Percentiles rank a stretch among this genome's conserved stretches.
Evolutionary conservation across 257 asterid species (phyloP).

Genomic region (Nicotiana benthamiana): DNA sequence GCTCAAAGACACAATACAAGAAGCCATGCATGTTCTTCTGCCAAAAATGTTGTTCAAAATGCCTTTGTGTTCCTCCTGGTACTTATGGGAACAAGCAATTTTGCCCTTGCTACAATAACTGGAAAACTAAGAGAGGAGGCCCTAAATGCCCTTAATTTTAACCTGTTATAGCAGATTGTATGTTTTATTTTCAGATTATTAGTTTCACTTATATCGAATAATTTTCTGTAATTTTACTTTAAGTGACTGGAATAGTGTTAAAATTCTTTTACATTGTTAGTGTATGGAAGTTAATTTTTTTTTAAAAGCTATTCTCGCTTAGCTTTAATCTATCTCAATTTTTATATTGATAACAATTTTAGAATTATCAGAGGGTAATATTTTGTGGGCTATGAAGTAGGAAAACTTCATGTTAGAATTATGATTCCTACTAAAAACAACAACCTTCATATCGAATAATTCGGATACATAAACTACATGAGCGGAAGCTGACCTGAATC

Average conservation of each 20-base stretch:
- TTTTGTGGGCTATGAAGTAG: too few species aligned
- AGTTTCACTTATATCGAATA: not conserved
- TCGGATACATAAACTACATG: too few species aligned
- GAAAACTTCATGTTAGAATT: too few species aligned
- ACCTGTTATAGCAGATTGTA: too few species aligned
- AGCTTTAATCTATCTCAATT: too few species aligned
- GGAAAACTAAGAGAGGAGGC: conserved; percentile 88
- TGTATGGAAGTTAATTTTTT: not conserved
- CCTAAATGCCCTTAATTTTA: conserved; percentile 56
- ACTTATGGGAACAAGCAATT: conserved; percentile 72
- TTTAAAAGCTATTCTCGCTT: not conserved
- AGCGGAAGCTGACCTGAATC: too few species aligned
- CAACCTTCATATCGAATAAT: too few species aligned
- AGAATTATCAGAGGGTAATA: too few species aligned
- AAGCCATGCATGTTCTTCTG: conserved; percentile 82
- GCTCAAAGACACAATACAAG: conserved; percentile 72
- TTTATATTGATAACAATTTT: too few species aligned
- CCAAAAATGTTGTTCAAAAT: conserved; percentile 56
- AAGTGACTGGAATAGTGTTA: not conserved
- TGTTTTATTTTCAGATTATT: not conserved
- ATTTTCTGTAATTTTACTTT: not conserved
- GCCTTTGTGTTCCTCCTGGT: conserved; percentile 81
- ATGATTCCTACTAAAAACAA: too few species aligned
- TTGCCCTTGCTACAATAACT: conserved; percentile 81
- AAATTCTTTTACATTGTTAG: not conserved